A percentile compares a stretch with the other conserved stretches of the same genome.
Evolutionary conservation across 2,329 filamentous ascomycete species (phyloP).

Genomic region (Aspergillus tamarii): DNA sequence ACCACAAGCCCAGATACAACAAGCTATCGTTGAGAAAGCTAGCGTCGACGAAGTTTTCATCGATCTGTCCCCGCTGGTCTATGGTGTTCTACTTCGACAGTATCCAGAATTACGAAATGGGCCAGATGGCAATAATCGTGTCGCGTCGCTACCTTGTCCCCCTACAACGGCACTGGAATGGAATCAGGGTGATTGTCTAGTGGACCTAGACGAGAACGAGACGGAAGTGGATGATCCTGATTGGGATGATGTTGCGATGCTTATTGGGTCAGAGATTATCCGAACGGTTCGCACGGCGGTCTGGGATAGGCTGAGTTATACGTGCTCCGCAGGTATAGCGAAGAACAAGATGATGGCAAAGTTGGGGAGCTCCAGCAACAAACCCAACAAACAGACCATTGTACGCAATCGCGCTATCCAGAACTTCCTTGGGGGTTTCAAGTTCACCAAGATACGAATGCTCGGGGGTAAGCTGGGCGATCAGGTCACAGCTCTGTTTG

Average conservation of each 20-base stretch:
- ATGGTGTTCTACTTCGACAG: constrained; percentile 71
- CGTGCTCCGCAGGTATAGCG: constrained; percentile 86
- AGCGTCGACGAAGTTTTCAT: constrained; percentile 95
- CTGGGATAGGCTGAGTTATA: constrained; percentile 75
- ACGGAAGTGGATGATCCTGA: constrained; percentile 81
- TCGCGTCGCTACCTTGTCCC: constrained; percentile 73
- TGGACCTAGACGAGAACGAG: constrained; percentile 73
- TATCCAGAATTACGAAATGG: constrained; percentile 70
- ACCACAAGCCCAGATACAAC: constrained; percentile 28
- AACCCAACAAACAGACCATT: constrained; percentile 94
- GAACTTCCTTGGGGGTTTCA: constrained; percentile 80
- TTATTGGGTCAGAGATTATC: constrained; percentile 87
- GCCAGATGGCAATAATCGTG: constrained; percentile 54
- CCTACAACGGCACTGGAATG: constrained; percentile 76
- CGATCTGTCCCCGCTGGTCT: constrained; percentile 84
- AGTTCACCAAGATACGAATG: constrained; percentile 93
- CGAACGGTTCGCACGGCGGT: constrained; percentile 72
- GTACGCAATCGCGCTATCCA: constrained; percentile 81
- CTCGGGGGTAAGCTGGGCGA: constrained; percentile 95
- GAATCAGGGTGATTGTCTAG: constrained; percentile 73
- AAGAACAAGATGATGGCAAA: constrained; percentile 96
- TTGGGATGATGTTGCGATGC: constrained; percentile 91
- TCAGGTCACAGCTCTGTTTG: constrained; percentile 78
- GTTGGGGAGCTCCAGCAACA: constrained; percentile 86
- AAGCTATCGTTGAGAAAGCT: constrained; percentile 80